A percentile compares a stretch with the other conserved stretches of the same genome.
These are phyloP conservation scores for Soucietia sequanensis DNA, from an alignment of 805 yeast genomes.

Conservation along the genomic window DNA sequence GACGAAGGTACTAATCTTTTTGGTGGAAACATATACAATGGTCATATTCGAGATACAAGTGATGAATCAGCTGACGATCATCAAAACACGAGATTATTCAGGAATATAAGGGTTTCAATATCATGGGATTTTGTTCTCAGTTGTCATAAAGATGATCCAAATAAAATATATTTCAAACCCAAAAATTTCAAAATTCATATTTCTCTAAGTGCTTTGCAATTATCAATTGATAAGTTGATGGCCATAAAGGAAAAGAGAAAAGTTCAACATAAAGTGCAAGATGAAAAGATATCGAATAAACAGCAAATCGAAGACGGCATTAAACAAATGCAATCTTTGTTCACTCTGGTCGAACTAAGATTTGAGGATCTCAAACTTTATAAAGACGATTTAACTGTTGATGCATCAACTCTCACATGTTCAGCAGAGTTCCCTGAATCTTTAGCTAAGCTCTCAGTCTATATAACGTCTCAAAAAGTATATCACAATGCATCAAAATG, in stretches of 20 bases:
- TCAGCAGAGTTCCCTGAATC: too few species aligned
- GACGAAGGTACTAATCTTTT: constrained; percentile 14
- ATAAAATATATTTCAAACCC: constrained; percentile 9
- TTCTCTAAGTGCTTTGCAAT: not conserved
- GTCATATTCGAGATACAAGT: constrained; percentile 14
- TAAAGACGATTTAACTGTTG: too few species aligned
- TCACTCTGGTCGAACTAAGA: too few species aligned
- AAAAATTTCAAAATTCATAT: constrained; percentile 12
- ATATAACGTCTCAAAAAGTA: constrained; percentile 27
- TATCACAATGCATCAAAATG: constrained; percentile 28
- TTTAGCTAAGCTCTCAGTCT: too few species aligned
- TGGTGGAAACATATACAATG: constrained; percentile 18
- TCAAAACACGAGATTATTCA: constrained; percentile 15
- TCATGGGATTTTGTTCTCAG: constrained; percentile 18
- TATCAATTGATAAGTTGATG: not conserved
- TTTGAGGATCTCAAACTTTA: too few species aligned
- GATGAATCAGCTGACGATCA: constrained; percentile 9
- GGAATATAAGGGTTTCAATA: constrained; percentile 23
- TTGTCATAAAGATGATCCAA: constrained; percentile 8
- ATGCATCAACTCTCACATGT: too few species aligned
- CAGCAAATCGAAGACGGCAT: constrained; percentile 2
- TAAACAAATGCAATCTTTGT: too few species aligned
- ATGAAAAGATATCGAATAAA: constrained; percentile 7
- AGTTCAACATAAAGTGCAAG: not conserved
- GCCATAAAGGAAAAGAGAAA: not conserved